Conservation (phyloP, 2,329 filamentous ascomycete genomes). For the Calonectria henricotiae region DNA sequence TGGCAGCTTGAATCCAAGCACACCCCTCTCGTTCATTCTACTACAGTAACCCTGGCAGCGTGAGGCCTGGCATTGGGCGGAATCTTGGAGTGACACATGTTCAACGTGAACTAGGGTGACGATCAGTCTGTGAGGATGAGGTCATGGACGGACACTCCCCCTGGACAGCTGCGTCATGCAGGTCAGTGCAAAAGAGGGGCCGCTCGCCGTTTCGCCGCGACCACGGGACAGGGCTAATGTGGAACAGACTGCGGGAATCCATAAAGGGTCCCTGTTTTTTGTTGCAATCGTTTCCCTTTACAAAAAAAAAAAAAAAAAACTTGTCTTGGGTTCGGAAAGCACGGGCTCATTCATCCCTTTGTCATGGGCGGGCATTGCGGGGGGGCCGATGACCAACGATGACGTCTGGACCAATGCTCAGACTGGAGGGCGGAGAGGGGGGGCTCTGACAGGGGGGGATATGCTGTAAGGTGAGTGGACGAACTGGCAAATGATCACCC, state of each 20-base stretch:
- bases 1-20: background rate
- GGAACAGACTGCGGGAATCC: constrained; percentile 7
- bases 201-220: constrained; percentile 31
- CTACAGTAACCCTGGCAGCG: constrained; percentile 1
- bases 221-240: constrained; percentile 31
- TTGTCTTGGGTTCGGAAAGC: background rate
- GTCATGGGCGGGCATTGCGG: background rate
- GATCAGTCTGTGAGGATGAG: constrained; percentile 45
- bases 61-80: constrained; percentile 33
- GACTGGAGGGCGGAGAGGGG: background rate
- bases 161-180: constrained; percentile 49
- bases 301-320: too few species aligned
- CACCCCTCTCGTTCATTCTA: constrained; percentile 33
- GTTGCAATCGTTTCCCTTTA: too few species aligned
- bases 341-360: background rate
- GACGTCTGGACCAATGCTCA: background rate
- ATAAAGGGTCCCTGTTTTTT: background rate
- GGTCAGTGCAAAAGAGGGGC: constrained; percentile 37
- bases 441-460: background rate
- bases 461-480: constrained; percentile 12
- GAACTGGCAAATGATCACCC: constrained; percentile 8
- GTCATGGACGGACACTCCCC: constrained; percentile 47
- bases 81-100: constrained; percentile 32
- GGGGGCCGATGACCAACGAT: background rate
- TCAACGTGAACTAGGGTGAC: constrained; percentile 38